phyloP scores from a whole-genome alignment of 306 rosid species.

The Sechiopsis laciniata region DNA sequence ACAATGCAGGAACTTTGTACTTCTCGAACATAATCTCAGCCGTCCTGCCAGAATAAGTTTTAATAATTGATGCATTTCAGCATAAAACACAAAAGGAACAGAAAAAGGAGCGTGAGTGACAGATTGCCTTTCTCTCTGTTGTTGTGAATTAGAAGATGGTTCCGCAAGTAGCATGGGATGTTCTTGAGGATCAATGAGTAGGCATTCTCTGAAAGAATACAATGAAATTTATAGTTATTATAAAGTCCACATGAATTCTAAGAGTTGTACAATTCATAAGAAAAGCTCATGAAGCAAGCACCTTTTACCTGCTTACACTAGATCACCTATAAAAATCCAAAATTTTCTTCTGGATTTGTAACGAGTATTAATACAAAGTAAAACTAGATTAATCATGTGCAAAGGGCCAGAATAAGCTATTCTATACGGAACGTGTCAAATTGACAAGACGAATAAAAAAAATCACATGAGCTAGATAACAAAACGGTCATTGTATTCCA shows the following conservation, averaged over 20 bases:
- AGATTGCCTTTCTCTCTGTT: slow-evolving; percentile 79
- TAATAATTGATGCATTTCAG: background rate
- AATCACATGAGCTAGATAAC: background rate
- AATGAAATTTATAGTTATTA: slow-evolving; percentile 11
- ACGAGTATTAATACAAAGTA: background rate
- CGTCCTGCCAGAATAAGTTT: slow-evolving; percentile 47
- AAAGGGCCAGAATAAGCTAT: background rate
- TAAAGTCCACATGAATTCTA: background rate
- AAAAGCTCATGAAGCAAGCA: background rate
- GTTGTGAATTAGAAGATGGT: slow-evolving; percentile 81
- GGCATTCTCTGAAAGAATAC: slow-evolving; percentile 62
- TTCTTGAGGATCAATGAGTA: slow-evolving; percentile 85
- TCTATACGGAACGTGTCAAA: background rate
- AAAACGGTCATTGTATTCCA: background rate
- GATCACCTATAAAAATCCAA: background rate
- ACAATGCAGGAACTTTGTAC: slow-evolving; percentile 93
- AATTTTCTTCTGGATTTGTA: background rate
- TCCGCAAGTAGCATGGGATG: slow-evolving; percentile 99
- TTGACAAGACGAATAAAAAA: background rate
- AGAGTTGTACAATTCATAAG: background rate
- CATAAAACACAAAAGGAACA: background rate
- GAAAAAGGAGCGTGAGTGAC: background rate
- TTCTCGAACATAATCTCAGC: slow-evolving; percentile 96
- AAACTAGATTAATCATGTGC: background rate
- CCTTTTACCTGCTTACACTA: background rate